These are phyloP conservation scores for Amaranthus cruentus DNA, from an alignment of 148 eudicot species.

Conservation along the genomic window DNA sequence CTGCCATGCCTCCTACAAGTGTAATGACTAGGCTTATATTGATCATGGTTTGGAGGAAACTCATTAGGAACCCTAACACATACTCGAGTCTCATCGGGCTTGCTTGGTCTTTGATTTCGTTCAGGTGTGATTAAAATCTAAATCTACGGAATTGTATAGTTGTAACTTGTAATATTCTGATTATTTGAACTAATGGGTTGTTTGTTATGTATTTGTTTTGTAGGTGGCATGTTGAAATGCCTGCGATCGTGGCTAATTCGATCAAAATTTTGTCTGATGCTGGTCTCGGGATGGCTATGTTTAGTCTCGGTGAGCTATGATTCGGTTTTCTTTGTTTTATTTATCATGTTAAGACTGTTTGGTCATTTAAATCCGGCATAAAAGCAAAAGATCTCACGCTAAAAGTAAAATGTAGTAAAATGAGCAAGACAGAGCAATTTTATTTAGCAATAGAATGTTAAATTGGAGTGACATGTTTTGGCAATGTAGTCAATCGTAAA, in stretches of 20 bases:
- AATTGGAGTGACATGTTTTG: no score
- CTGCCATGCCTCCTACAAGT: slow-evolving; percentile 68
- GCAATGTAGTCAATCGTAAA: no score
- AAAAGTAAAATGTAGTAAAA: no score
- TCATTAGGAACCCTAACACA: slow-evolving; percentile 75
- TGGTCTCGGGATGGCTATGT: slow-evolving; percentile 93
- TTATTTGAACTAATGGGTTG: no score
- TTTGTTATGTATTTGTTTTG: neutral
- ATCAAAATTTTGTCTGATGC: slow-evolving; percentile 69
- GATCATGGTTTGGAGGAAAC: slow-evolving; percentile 88
- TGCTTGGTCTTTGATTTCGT: slow-evolving; percentile 70
- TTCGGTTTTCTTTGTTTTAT: neutral
- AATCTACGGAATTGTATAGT: no score
- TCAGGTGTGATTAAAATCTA: slow-evolving; percentile 35
- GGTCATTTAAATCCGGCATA: no score
- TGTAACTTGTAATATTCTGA: no score
- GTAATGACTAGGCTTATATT: slow-evolving; percentile 77
- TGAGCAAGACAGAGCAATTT: no score
- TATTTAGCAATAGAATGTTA: no score
- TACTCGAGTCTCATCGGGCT: slow-evolving; percentile 79
- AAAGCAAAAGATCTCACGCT: no score
- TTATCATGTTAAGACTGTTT: no score
- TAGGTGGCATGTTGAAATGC: slow-evolving; percentile 72
- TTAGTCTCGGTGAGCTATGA: slow-evolving; percentile 58
- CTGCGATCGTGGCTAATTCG: slow-evolving; percentile 65